Conservation (phyloP, 108 stramenopile species). For the Hondaea fermentalgiana region DNA sequence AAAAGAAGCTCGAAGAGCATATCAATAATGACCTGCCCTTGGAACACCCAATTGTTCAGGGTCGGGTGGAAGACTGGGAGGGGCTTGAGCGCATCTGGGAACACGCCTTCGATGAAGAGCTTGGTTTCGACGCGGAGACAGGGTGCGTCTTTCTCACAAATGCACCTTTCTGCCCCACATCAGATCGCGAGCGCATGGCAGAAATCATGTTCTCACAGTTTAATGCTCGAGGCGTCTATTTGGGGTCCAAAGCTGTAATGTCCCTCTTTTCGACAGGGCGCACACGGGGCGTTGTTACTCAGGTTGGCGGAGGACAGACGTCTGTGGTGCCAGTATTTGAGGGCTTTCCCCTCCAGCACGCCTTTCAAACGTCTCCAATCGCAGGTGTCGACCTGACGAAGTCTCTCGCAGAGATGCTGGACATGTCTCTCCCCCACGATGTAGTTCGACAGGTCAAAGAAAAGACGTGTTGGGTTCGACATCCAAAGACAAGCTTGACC, state of each 20-base stretch:
- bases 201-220: neutral
- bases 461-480: neutral
- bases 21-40: neutral
- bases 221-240: neutral
- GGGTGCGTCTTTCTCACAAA: neutral
- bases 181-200: conserved; percentile 1
- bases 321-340: conserved; percentile 17
- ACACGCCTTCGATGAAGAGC: neutral
- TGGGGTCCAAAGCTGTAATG: neutral
- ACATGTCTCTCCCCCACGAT: neutral
- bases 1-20: neutral
- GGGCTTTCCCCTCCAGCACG: neutral
- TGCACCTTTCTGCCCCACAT: neutral
- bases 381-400: neutral
- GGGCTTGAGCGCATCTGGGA: neutral
- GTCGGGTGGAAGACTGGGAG: neutral
- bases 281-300: neutral
- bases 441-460: neutral
- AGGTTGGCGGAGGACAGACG: neutral
- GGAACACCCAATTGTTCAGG: neutral
- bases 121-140: neutral
- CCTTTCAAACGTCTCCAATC: neutral
- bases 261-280: conserved; percentile 12
- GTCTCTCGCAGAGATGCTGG: neutral
- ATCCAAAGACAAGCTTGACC: too few species aligned